A percentile compares a stretch with the other conserved stretches of the same genome.
Conservation (phyloP, 805 yeast genomes). For the Cyberlindnera veronae region DNA sequence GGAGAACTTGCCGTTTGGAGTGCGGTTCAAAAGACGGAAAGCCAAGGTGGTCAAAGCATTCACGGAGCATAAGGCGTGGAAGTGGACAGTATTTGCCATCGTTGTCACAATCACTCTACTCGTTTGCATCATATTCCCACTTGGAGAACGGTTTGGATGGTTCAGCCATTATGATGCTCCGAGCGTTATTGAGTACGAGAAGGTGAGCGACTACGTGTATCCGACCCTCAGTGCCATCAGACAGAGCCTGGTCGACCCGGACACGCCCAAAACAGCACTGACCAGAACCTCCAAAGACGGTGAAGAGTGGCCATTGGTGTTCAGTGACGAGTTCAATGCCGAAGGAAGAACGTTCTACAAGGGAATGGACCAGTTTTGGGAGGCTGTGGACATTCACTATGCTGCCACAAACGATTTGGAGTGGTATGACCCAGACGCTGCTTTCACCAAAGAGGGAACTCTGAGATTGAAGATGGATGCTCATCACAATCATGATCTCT, state of each 20-base stretch:
- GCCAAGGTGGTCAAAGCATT: too few species aligned
- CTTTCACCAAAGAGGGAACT: conserved; percentile 39
- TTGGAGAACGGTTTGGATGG: too few species aligned
- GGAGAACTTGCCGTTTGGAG: neutral
- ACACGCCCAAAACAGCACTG: conserved; percentile 53
- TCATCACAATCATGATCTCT: conserved; percentile 38
- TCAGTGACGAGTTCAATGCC: conserved; percentile 47
- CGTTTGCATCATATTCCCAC: neutral
- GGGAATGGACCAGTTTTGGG: conserved; percentile 47
- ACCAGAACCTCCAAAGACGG: conserved; percentile 37
- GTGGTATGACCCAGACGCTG: conserved; percentile 52
- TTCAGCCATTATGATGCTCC: conserved; percentile 1
- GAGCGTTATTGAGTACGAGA: conserved; percentile 23
- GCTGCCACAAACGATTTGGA: conserved; percentile 48
- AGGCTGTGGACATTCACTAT: conserved; percentile 42
- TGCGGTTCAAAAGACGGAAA: too few species aligned
- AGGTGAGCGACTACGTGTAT: conserved; percentile 54
- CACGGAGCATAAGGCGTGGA: too few species aligned
- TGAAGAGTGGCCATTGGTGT: conserved; percentile 38
- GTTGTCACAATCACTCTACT: neutral
- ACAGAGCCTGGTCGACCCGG: conserved; percentile 61
- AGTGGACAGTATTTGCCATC: neutral
- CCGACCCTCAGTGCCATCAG: conserved; percentile 58
- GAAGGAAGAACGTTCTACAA: conserved; percentile 47
- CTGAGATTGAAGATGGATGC: conserved; percentile 40